Evolutionary conservation across 2,329 filamentous ascomycete species (phyloP), one percentile per base, ranked within the genome.

Genomic region (Calonectria henricotiae): DNA sequence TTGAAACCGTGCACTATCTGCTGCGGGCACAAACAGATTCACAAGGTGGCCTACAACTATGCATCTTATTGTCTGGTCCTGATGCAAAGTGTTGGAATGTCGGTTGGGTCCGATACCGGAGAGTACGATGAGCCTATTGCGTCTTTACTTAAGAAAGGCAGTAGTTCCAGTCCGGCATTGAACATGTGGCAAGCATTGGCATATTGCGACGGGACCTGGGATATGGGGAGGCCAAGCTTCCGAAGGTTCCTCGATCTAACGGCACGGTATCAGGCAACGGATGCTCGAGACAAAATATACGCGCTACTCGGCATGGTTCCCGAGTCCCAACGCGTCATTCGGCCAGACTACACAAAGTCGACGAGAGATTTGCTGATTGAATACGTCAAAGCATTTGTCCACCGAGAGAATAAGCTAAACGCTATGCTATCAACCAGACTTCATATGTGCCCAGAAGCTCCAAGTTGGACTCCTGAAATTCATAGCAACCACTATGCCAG

Each of bases 401-500:
- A 25, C 2, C 30, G 12, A 2, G 51, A 58, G 20, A 20, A 37
- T 11, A 58, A 58, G 13, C 5, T 58, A 6, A 58, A 58, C 35
- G 51, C 51, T 11, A 58, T 58, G n/a, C 13, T 58, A 2, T 39
- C 51, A 11, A 39, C 17, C 9, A 58, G 35, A 20, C 17, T n/a
- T n/a, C n/a, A 58, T 6, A 39, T 39, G 20, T 58, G 51, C 12
- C 6, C 32, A 32, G 51, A 9, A 35, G 17, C n/a, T 11, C 51
- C 51, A 39, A 58, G 51, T 23, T 58, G 51, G 51, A 58, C 51
- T 39, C 51, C 51, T 15, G 51, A 58, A 25, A 58, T 58, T 17
- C 51, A 58, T n/a, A 6, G 20, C 12, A 39, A 17, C 23, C 51
- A 58, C 23, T 30, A 37, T 11, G 32, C 35, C 7, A 37, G n/a